A percentile compares a stretch with the other conserved stretches of the same genome.
These are phyloP conservation scores for Cylindrodendrum hubeiense DNA, from an alignment of 2,329 filamentous ascomycete genomes.

Conservation along the genomic window DNA sequence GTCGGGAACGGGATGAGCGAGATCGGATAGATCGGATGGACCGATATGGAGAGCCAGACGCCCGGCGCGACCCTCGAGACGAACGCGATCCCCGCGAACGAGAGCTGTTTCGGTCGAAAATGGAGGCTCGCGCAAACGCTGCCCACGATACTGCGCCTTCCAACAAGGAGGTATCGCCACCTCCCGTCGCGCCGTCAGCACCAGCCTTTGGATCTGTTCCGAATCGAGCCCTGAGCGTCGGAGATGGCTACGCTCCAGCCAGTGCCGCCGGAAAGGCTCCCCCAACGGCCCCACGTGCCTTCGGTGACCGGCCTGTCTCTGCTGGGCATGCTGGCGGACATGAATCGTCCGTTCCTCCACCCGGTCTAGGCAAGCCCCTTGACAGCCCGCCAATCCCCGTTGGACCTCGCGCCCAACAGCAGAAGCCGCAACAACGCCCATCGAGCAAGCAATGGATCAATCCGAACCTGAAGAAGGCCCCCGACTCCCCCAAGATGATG, in stretches of 20 bases:
- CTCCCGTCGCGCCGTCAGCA: slow-evolving; percentile 68
- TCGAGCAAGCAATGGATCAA: slow-evolving; percentile 73
- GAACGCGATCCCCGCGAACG: slow-evolving; percentile 61
- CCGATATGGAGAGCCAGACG: slow-evolving; percentile 55
- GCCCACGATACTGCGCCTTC: slow-evolving; percentile 61
- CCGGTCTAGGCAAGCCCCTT: slow-evolving; percentile 59
- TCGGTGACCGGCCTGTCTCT: slow-evolving; percentile 63
- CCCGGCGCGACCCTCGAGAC: slow-evolving; percentile 59
- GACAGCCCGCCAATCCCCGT: slow-evolving; percentile 64
- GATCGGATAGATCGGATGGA: slow-evolving; percentile 60
- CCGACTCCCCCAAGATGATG: slow-evolving; percentile 65
- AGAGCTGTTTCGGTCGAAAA: slow-evolving; percentile 62
- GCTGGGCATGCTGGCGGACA: slow-evolving; percentile 53
- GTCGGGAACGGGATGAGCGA: slow-evolving; percentile 67
- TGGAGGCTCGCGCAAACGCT: slow-evolving; percentile 61
- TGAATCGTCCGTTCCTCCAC: slow-evolving; percentile 51
- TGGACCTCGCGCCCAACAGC: slow-evolving; percentile 66
- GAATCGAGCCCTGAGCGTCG: slow-evolving; percentile 55
- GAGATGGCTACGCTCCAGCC: slow-evolving; percentile 47
- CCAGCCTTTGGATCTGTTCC: slow-evolving; percentile 70
- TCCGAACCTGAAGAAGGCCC: slow-evolving; percentile 62
- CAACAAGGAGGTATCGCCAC: slow-evolving; percentile 67
- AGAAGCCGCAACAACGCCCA: slow-evolving; percentile 56
- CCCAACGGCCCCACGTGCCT: slow-evolving; percentile 66
- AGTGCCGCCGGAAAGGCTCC: slow-evolving; percentile 59